A percentile compares a stretch with the other conserved stretches of the same genome.
Conservation (phyloP, 1,284 basidiomycete genomes). For the Melampsora abietis-canadensis region DNA sequence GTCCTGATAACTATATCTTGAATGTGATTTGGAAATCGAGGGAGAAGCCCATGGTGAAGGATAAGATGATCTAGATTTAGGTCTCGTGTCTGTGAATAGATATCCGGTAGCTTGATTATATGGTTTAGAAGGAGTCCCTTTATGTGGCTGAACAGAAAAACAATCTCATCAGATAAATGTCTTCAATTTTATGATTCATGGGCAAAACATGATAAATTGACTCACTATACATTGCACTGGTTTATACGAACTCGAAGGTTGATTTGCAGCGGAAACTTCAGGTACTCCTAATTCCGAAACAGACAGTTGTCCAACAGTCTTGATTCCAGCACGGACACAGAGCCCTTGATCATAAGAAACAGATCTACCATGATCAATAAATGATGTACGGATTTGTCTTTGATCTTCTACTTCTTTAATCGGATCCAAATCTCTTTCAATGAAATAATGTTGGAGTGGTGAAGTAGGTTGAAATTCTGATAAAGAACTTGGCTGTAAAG, state of each 20-base stretch:
- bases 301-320: too few relatives aligned
- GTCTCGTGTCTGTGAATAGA: background rate
- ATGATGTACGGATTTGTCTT: background rate
- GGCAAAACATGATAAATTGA: too few relatives aligned
- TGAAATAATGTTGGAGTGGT: background rate
- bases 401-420: background rate
- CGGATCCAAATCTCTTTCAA: background rate
- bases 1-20: background rate
- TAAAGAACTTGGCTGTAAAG: background rate
- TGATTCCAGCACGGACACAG: too few relatives aligned
- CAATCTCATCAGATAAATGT: too few relatives aligned
- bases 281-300: too few relatives aligned
- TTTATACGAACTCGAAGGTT: too few relatives aligned
- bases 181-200: too few relatives aligned
- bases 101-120: conserved; percentile 2
- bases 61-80: too few relatives aligned
- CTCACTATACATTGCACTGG: too few relatives aligned
- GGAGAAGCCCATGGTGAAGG: too few relatives aligned
- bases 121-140: background rate
- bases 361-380: background rate
- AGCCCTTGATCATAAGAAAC: background rate
- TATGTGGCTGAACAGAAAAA: background rate
- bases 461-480: background rate
- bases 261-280: too few relatives aligned
- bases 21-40: background rate